Evolutionary conservation across 345 rosid species (phyloP).

Genomic region (Carallia pectinifolia): DNA sequence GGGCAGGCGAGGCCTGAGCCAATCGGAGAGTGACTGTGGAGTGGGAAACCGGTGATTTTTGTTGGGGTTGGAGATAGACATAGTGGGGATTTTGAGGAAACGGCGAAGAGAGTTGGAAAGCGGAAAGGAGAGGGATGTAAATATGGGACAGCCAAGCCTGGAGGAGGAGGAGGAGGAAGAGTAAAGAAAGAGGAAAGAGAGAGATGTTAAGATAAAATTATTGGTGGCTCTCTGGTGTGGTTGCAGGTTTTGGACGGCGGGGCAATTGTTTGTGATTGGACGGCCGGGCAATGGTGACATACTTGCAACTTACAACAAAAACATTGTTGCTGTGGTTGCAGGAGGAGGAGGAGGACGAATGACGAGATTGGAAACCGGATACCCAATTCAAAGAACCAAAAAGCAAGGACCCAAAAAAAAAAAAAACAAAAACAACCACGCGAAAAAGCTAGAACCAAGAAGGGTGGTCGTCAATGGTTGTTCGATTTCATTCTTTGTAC

Average conservation of each 20-base stretch:
- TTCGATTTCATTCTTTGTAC: too few relatives aligned
- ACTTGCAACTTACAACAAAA: too few relatives aligned
- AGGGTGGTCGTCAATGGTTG: too few relatives aligned
- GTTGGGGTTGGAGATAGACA: slow-evolving; percentile 38
- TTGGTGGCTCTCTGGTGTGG: not conserved
- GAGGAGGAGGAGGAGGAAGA: slow-evolving; percentile 16
- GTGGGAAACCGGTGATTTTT: slow-evolving; percentile 45
- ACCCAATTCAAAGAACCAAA: too few relatives aligned
- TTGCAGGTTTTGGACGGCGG: not conserved
- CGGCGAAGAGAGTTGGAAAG: slow-evolving; percentile 29
- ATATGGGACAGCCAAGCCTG: slow-evolving; percentile 7
- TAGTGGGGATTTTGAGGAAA: slow-evolving; percentile 41
- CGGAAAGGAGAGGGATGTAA: not conserved
- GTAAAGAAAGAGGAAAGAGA: slow-evolving; percentile 22
- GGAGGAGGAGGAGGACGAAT: too few relatives aligned
- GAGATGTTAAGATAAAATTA: slow-evolving; percentile 9
- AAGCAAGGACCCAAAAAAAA: too few relatives aligned
- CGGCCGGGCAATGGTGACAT: too few relatives aligned
- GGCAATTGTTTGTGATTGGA: too few relatives aligned
- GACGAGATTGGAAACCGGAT: too few relatives aligned
- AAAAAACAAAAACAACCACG: too few relatives aligned
- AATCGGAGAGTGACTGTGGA: slow-evolving; percentile 81
- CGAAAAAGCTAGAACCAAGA: too few relatives aligned
- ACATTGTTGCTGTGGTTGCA: too few relatives aligned
- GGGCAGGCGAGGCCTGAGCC: slow-evolving; percentile 80